Evolutionary conservation across 176 grass and related monocot genomes (phyloP), one percentile per base, ranked within the genome.

Genomic region (Aegilops sharonensis): DNA sequence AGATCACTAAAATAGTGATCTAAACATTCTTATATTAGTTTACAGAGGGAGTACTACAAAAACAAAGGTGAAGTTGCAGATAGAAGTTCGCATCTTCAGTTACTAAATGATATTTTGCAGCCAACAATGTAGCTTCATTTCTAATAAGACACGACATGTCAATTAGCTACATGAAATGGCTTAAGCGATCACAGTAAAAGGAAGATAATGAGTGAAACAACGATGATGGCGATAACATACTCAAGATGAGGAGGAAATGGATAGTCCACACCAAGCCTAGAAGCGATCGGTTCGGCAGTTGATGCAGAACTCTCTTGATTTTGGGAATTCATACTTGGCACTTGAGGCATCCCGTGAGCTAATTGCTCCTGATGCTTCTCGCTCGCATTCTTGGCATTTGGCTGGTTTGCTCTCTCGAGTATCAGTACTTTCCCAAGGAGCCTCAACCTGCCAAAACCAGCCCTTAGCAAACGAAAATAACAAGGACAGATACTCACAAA

Each of bases 191-290:
- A 43, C 23, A 40, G 1, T 23, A 78, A 40, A 60, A 39, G 56
- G 45, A 56, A 27, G 34, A 66, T 40, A 34, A 67, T 39, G 21
- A 64, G 62, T 68, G 21, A 23, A 54, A 87, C 32, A 67, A 29
- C 47, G 8, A 72, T 64, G 57, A 43, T 25, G 54, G 10, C 0
- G 15, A 83, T 50, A 63, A 81, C 91, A 82, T 98, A 98, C 93
- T 94, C 90, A 5, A 98, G 96, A 81, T 95, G 88, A 27, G 96
- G 91, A 75, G 96, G 96, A 86, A 98, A 95, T 57, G 96, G 88
- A 65, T 95, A 98, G 61, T 98, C 93, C 73, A 98, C 90, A 59
- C 96, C 93, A 80, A 95, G 96, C 64, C 82, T 95, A 54, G 93
- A 79, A 64, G 91, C 93, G 63, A 98, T 94, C 17, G 90, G 90